Base-by-base conservation (phyloP, 202 grass and related monocot species). In the Schoenoplectus triqueter region DNA sequence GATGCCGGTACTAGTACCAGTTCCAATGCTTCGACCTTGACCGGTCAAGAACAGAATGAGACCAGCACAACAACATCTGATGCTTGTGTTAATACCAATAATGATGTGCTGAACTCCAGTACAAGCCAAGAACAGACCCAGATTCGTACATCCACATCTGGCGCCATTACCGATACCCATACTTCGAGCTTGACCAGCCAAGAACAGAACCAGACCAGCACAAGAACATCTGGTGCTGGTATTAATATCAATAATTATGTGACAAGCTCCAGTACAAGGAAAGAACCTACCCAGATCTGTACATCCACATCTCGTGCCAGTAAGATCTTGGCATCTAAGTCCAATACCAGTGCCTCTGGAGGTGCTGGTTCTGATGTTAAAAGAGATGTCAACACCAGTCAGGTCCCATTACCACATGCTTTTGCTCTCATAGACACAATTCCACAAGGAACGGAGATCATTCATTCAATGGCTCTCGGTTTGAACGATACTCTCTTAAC, bases 401-500 rank as follows among this genome's bases (percentile, higher is more conserved):
- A 10, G 7, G 7, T 1, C 50, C 50, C 1, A 18, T 8, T 64
- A 7, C 6, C 6, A 6, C 17, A 1, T 20, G 0, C 4, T 7
- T 19, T 2, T 20, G 17, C 6, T 63, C 64, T 66, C 17, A 22
- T 66, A 66, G 8, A 10, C 3, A 66, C 64, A 17, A 66, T 1
- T 7, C 2, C 8, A 10, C 64, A 66, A 66, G 21, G 2, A 17
- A 66, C 64, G 8, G 50, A 66, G 20, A 5, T 63, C 19, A 20
- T 66, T 10, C 0, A 7, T 19, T 66, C 64, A 66, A 66, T 66
- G 19, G 19, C 2, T 66, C 8, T 66, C 2, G 64, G 68, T 4
- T 2, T 15, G 7, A 45, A 52, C 4, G 67, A 68, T 21, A 64
- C 82, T 47, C 83, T 85, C 22, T 89, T 72, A 56, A 85, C 87